Percentiles rank a stretch among this genome's conserved stretches.
phyloP scores from a whole-genome alignment of 139 green algal genomes.

The Zygnema circumcarinatum region DNA sequence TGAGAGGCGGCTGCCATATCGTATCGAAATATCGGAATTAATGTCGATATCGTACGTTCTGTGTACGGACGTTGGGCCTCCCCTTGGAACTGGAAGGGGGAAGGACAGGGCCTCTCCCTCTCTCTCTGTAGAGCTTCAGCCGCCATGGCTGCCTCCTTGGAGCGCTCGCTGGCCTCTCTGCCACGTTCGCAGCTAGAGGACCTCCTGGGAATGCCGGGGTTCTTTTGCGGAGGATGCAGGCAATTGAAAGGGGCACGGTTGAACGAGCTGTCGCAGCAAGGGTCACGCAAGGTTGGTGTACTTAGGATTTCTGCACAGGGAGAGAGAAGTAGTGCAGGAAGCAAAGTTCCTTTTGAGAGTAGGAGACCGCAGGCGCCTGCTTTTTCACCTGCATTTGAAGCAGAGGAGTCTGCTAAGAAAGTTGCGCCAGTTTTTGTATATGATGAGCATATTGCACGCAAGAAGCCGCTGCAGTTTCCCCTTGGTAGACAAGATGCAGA shows the following conservation, averaged over 20 bases:
- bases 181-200: too few species aligned
- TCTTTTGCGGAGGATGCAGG: background rate
- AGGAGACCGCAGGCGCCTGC: background rate
- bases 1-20: background rate
- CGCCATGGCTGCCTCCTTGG: too few species aligned
- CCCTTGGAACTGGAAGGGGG: too few species aligned
- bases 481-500: background rate
- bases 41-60: too few species aligned
- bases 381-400: slow-evolving; percentile 9
- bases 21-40: too few species aligned
- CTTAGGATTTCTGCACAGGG: background rate
- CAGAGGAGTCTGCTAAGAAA: background rate
- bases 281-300: background rate
- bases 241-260: background rate
- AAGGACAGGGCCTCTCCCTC: too few species aligned
- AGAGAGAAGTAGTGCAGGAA: too few species aligned
- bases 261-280: background rate
- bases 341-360: background rate
- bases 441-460: background rate
- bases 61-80: too few species aligned
- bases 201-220: too few species aligned
- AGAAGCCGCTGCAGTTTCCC: background rate
- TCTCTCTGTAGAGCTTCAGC: too few species aligned
- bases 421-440: background rate
- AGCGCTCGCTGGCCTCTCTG: too few species aligned